These are phyloP conservation scores for Chimonanthus salicifolius DNA, from an alignment of 164 flowering plant species.

Conservation along the genomic window DNA sequence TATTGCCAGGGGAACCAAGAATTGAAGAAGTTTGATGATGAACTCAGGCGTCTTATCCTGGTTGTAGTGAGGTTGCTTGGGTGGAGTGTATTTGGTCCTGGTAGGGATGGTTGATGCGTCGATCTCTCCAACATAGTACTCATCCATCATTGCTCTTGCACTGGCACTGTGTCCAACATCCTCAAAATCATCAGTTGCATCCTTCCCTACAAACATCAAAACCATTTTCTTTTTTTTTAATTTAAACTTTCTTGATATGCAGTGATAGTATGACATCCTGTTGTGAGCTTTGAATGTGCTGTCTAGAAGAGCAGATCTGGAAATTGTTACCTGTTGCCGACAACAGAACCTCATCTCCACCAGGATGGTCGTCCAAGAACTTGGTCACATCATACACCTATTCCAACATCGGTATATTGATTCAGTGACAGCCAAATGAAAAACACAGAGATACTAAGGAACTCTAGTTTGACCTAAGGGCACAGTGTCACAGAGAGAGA, in stretches of 20 bases:
- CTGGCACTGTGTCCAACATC: constrained; percentile 72
- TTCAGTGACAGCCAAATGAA: not conserved
- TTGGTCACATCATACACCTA: constrained; percentile 70
- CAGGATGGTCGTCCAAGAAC: constrained; percentile 69
- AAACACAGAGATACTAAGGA: not conserved
- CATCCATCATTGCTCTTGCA: constrained; percentile 66
- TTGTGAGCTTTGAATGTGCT: not conserved
- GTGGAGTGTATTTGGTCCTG: constrained; percentile 40
- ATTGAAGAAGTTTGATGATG: constrained; percentile 74
- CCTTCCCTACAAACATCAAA: constrained; percentile 45
- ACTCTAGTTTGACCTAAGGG: not conserved
- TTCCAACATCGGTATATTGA: not conserved
- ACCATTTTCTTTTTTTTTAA: not conserved
- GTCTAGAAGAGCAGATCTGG: not conserved
- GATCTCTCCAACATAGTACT: constrained; percentile 54
- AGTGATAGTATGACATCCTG: too few relatives aligned
- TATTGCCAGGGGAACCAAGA: constrained; percentile 70
- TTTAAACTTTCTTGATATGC: not conserved
- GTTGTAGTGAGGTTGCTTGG: constrained; percentile 52
- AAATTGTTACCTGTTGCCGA: constrained; percentile 47
- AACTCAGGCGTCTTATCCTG: constrained; percentile 71
- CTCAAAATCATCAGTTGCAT: constrained; percentile 85
- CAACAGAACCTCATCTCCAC: constrained; percentile 61
- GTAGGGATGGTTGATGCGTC: constrained; percentile 41
- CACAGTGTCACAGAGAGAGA: not conserved